Evolutionary conservation across 768 basidiomycete species (phyloP), one percentile per base, ranked within the genome.

Genomic region (Thelephora ganbajun): DNA sequence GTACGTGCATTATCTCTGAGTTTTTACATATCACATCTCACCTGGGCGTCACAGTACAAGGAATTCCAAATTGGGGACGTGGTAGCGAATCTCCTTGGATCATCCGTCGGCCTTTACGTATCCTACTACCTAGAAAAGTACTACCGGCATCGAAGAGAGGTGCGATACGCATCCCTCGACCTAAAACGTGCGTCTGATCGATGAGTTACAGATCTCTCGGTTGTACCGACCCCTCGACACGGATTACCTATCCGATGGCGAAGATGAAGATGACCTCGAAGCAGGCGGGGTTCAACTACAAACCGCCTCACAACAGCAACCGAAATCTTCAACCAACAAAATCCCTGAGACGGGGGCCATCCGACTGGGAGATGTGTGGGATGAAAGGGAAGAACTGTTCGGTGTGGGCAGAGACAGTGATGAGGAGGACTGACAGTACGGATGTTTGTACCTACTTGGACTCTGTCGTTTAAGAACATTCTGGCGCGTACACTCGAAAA

Each of bases 101-200:
- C 84, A 0, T 66, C 74, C 3, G 59, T 83, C 5, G 88, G 88
- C 4, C 66, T 91, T 5, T 76, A 73, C 53, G 58, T 69, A 35
- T 70, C 81, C 0, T 89, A 77, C 58, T 63, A 86, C 50, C 60
- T 84, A 43, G 88, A 91, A 57, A 70, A 69, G 37, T 76, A 88
- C 55, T 82, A 91, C 59, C 80, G 88, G 20, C 74, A 77, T 50
- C 71, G 88, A 54, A 75, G 83, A 63, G 88, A 91, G 69, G 85
- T 83, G 56, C 44, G 64, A 44, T 51, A 18, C 35, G n/a, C 12
- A 5, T 11, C 33, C 6, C 33, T 14, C 26, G 39, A 45, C 14
- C 33, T 46, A 36, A 23, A 37, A 44, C 26, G 35, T 43, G 11
- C 4, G 30, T 20, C 33, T 14, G 47, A 11, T n/a, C 20, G 30